Percentiles rank a stretch among this genome's conserved stretches.
Evolutionary conservation across 176 grass and related monocot species (phyloP).

Genomic region (Lolium rigidum): DNA sequence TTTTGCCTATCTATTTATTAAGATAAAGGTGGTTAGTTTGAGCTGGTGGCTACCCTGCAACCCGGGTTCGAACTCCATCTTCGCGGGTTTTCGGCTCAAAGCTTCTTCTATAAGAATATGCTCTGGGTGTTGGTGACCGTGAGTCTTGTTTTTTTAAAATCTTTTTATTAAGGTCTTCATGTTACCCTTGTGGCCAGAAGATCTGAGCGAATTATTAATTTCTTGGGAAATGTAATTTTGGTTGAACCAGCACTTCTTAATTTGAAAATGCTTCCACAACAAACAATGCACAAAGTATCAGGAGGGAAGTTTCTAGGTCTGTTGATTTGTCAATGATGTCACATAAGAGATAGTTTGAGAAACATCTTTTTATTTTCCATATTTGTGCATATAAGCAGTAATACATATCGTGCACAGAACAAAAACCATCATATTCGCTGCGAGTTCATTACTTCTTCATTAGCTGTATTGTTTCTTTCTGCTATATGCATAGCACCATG

Average conservation of each 20-base stretch:
- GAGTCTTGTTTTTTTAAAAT: too few relatives aligned
- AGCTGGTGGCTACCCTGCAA: too few relatives aligned
- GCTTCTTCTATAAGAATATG: too few relatives aligned
- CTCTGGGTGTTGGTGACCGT: too few relatives aligned
- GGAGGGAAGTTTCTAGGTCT: not conserved
- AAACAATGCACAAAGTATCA: not conserved
- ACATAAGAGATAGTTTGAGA: not conserved
- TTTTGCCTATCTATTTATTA: too few relatives aligned
- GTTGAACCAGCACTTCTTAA: not conserved
- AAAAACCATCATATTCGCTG: not conserved
- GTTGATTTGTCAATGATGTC: not conserved
- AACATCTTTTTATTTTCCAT: not conserved
- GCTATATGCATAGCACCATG: not conserved
- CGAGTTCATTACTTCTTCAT: too few relatives aligned
- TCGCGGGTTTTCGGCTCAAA: too few relatives aligned
- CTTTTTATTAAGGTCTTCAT: not conserved
- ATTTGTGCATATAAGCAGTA: conserved; percentile 9
- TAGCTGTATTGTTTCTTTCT: not conserved
- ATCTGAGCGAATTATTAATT: not conserved
- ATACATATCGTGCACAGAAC: not conserved
- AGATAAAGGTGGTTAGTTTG: too few relatives aligned
- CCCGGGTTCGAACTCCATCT: too few relatives aligned
- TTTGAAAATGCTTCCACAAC: not conserved
- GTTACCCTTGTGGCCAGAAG: not conserved
- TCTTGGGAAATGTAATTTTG: not conserved